These are phyloP conservation scores for Ogataea trehaloabstinens DNA, from an alignment of 805 yeast species.

Conservation along the genomic window DNA sequence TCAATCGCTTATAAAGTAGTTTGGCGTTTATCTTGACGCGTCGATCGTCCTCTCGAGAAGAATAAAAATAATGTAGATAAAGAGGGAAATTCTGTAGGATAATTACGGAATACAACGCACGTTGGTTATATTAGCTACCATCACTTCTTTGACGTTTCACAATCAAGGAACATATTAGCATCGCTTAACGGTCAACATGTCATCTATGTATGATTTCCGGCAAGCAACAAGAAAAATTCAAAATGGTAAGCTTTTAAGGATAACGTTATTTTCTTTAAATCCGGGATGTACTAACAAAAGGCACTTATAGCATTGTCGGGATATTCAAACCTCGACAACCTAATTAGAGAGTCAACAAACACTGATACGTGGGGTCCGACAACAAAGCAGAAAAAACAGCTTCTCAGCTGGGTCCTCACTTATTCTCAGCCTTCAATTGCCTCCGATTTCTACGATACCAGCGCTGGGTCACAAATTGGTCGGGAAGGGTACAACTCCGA, in stretches of 20 bases:
- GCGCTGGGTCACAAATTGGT: conserved; percentile 1
- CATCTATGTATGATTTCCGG: conserved; percentile 24
- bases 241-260: conserved; percentile 23
- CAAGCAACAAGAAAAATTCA: conserved; percentile 35
- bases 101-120: no score
- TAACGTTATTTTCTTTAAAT: no score
- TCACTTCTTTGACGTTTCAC: no score
- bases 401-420: conserved; percentile 19
- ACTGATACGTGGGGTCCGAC: conserved; percentile 57
- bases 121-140: no score
- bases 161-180: no score
- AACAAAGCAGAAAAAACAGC: conserved; percentile 38
- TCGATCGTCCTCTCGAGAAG: no score
- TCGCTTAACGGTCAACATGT: no score
- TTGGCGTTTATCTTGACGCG: no score
- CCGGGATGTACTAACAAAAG: conserved; percentile 1
- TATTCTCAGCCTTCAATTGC: conserved; percentile 10
- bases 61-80: no score
- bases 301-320: conserved; percentile 25
- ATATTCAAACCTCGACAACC: conserved; percentile 28
- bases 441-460: conserved; percentile 14
- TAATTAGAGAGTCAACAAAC: conserved; percentile 44
- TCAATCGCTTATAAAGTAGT: no score
- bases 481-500: conserved; percentile 9
- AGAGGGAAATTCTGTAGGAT: no score